A percentile compares a stretch with the other conserved stretches of the same genome.
phyloP scores from a whole-genome alignment of 495 filamentous ascomycete genomes.

The Neurospora sp. region DNA sequence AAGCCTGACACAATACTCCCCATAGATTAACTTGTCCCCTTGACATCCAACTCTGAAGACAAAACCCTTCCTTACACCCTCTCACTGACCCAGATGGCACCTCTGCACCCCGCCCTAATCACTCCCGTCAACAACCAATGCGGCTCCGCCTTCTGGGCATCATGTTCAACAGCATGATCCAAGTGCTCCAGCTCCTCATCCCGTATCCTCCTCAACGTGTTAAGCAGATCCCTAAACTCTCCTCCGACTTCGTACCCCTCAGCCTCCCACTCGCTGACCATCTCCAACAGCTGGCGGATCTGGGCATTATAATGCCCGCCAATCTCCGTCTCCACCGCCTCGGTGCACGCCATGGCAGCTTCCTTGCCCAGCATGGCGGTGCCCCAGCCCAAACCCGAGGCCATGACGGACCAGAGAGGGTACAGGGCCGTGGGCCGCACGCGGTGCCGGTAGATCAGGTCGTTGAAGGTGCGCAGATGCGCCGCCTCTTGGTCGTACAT shows the following conservation, averaged over 20 bases:
- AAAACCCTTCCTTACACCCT: slow-evolving; percentile 42
- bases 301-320: slow-evolving; percentile 93
- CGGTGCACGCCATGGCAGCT: slow-evolving; percentile 97
- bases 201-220: slow-evolving; percentile 68
- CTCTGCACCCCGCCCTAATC: slow-evolving; percentile 77
- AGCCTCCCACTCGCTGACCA: slow-evolving; percentile 56
- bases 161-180: slow-evolving; percentile 88
- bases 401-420: slow-evolving; percentile 77
- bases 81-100: slow-evolving; percentile 90
- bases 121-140: slow-evolving; percentile 83
- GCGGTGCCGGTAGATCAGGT: slow-evolving; percentile 73
- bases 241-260: slow-evolving; percentile 67
- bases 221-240: slow-evolving; percentile 64
- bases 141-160: slow-evolving; percentile 76
- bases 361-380: slow-evolving; percentile 87
- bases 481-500: slow-evolving; percentile 96
- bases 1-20: background rate
- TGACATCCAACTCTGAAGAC: background rate
- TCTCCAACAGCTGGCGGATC: slow-evolving; percentile 66
- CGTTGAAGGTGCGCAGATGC: slow-evolving; percentile 79
- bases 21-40: background rate
- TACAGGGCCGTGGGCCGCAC: slow-evolving; percentile 91
- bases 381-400: slow-evolving; percentile 77
- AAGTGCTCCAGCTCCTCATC: slow-evolving; percentile 97
- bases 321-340: slow-evolving; percentile 97